A percentile compares a stretch with the other conserved stretches of the same genome.
phyloP scores from a whole-genome alignment of 164 flowering plant genomes.

The Akebia trifoliata region DNA sequence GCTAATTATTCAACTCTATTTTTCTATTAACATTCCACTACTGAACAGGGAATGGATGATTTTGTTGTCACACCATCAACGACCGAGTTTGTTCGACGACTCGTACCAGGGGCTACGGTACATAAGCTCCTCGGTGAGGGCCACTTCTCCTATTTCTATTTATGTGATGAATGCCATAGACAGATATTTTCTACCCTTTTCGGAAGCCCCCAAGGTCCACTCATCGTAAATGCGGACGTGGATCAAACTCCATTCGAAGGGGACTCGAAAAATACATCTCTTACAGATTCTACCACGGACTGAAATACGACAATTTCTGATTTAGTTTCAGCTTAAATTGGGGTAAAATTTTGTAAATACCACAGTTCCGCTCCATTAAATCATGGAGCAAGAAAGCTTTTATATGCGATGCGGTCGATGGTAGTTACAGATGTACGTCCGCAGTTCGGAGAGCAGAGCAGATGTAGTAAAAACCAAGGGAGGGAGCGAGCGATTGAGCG shows the following conservation, averaged over 20 bases:
- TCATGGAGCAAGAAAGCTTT: constrained; percentile 11
- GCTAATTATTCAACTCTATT: too few species aligned
- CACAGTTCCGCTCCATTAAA: constrained; percentile 8
- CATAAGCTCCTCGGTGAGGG: constrained; percentile 80
- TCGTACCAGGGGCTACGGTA: constrained; percentile 57
- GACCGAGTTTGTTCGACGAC: constrained; percentile 56
- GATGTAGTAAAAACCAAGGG: too few species aligned
- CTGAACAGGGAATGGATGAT: constrained; percentile 84
- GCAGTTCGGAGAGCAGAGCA: not conserved
- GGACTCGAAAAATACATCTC: constrained; percentile 5
- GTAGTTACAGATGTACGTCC: not conserved
- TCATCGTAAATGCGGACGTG: constrained; percentile 14
- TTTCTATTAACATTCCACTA: constrained; percentile 7
- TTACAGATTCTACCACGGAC: constrained; percentile 3
- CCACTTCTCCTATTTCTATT: constrained; percentile 77
- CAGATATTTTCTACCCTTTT: constrained; percentile 66
- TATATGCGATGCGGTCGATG: not conserved
- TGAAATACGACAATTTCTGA: not conserved
- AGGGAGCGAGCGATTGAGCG: too few species aligned
- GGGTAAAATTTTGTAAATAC: constrained; percentile 17
- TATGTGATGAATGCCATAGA: constrained; percentile 84
- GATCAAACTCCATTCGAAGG: constrained; percentile 15
- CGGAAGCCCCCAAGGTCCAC: constrained; percentile 66
- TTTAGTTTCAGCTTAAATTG: not conserved
- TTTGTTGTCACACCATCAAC: constrained; percentile 59